Evolutionary conservation across 768 basidiomycete species (phyloP), one percentile per base, ranked within the genome.

Genomic region (Sporobolomyces roseus): DNA sequence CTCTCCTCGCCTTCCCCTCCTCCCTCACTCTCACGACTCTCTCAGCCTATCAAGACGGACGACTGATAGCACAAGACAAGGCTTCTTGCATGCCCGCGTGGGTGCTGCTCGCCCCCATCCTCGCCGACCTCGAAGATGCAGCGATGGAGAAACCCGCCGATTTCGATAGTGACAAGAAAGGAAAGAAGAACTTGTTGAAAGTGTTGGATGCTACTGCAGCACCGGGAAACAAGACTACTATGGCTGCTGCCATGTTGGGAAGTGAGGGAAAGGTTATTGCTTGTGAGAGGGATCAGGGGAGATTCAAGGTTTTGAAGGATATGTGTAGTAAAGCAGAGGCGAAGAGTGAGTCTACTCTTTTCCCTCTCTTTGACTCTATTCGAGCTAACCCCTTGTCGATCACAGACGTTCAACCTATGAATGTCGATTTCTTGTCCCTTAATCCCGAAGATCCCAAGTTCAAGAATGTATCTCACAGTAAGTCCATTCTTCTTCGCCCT

Each of bases 141-240:
- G 58, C 43, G 4, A 51, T 38, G 33, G 58, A 36, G 2, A 32
- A n/a, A 35, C 55, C 45, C 2, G 17, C 30, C 23, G 61, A 36
- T 16, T 10, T 7, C 0, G 70, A 60, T 16, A 36, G 35, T 13
- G 63, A 66, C 53, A 45, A 36, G 51, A 66, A 65, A 49, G 62
- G 58, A 0, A 52, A 58, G 51, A 73, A 70, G 72, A 55, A 56
- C 32, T 30, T 43, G 23, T 56, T 33, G 63, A 76, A 83, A 53
- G 89, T 92, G 35, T 88, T 97, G 46, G 94, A 98, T 78, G 93
- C 91, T 17, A 98, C 93, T 16, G 89, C 93, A 46, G 96, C 96
- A 1, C 96, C 96, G 0, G 96, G 96, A 1, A 99, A 99, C 80
- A 99, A 99, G 80, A 98, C 96, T 2, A 89, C 92, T 12, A 91